Evolutionary conservation across 1,139 yeast genomes (phyloP).

Genomic region (Scheffersomyces quercinus): DNA sequence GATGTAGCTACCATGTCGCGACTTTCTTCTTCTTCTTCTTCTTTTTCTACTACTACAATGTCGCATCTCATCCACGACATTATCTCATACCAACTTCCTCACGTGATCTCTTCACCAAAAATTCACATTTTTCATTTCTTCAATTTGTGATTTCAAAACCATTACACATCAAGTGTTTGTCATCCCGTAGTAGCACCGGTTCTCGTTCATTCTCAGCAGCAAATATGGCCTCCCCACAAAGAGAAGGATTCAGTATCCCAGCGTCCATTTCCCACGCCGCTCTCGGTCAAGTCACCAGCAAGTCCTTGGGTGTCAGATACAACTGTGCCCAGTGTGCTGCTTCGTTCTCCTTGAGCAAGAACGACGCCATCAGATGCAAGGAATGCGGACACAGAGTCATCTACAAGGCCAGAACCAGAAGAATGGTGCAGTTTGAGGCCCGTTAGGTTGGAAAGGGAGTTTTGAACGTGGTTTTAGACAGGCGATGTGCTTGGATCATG

Average conservation of each 20-base stretch:
- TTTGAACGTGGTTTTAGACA: neutral
- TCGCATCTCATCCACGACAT: too few relatives aligned
- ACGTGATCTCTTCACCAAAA: too few relatives aligned
- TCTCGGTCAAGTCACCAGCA: conserved; percentile 62
- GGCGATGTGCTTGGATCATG: too few relatives aligned
- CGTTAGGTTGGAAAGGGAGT: conserved; percentile 24
- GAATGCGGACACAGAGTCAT: conserved; percentile 98
- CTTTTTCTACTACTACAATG: too few relatives aligned
- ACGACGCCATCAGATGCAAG: conserved; percentile 97
- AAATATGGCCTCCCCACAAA: conserved; percentile 60
- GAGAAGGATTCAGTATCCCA: conserved; percentile 95
- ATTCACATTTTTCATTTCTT: too few relatives aligned
- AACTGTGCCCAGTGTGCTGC: conserved; percentile 97
- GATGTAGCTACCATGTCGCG: too few relatives aligned
- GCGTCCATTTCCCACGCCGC: conserved; percentile 75
- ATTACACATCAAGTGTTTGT: too few relatives aligned
- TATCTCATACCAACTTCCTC: too few relatives aligned
- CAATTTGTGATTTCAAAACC: too few relatives aligned
- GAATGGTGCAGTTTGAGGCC: conserved; percentile 75
- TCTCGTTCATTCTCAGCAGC: conserved; percentile 2
- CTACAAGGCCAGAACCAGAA: conserved; percentile 94
- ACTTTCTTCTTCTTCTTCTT: too few relatives aligned
- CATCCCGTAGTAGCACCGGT: too few relatives aligned
- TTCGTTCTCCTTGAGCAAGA: conserved; percentile 81
- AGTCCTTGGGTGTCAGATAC: conserved; percentile 82